Conservation (phyloP, 345 rosid genomes). For the Melaleuca quinquenervia region DNA sequence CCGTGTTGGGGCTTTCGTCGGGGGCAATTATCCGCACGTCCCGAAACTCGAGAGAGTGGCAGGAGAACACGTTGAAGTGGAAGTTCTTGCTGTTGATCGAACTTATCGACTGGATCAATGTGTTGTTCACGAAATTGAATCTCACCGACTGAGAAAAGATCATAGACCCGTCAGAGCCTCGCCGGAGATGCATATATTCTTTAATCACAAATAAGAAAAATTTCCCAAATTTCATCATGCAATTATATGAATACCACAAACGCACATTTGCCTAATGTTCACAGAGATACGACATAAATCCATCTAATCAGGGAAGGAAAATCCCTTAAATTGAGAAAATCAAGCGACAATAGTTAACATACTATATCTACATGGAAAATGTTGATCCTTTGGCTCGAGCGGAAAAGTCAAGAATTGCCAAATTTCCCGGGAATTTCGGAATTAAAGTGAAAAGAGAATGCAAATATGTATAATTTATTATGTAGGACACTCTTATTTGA, state of each 20-base stretch:
- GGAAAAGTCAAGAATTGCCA: background rate
- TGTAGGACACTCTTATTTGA: background rate
- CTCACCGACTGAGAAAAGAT: slow-evolving; percentile 2
- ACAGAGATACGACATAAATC: background rate
- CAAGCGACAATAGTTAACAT: background rate
- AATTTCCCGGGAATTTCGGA: background rate
- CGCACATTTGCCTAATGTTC: background rate
- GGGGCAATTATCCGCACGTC: slow-evolving; percentile 18
- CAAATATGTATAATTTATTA: background rate
- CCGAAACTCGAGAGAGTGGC: background rate
- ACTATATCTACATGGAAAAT: background rate
- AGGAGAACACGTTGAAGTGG: background rate
- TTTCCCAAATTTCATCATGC: background rate
- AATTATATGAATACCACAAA: background rate
- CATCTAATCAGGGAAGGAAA: background rate
- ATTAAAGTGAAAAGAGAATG: background rate
- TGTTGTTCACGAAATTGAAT: slow-evolving; percentile 9
- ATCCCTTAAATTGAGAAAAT: background rate
- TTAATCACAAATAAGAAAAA: background rate
- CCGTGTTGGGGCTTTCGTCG: slow-evolving; percentile 29
- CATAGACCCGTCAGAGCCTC: background rate
- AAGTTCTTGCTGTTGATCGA: slow-evolving; percentile 10
- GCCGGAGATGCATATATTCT: background rate
- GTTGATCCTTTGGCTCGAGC: too few relatives aligned
- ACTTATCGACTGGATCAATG: background rate